A percentile compares a stretch with the other conserved stretches of the same genome.
Conservation (phyloP, 345 rosid species). For the Clarkia xantiana region DNA sequence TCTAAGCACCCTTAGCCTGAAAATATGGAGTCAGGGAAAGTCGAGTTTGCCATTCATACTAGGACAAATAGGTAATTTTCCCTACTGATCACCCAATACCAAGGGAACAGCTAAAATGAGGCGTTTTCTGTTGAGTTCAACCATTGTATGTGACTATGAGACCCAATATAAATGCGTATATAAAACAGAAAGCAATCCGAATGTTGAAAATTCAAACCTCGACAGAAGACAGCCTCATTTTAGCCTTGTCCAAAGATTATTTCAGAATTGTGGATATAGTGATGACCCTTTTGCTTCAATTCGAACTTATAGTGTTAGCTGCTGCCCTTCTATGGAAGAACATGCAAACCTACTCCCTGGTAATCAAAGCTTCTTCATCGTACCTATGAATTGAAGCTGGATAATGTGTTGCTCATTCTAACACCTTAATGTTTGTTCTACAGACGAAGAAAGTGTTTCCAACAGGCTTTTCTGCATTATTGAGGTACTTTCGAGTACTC, state of each 20-base stretch:
- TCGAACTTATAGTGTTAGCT: constrained; percentile 47
- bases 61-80: constrained; percentile 72
- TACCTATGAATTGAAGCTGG: neutral
- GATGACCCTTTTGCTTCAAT: neutral
- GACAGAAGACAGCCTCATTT: too few species aligned
- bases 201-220: too few species aligned
- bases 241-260: too few species aligned
- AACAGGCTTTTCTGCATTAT: constrained; percentile 31
- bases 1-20: constrained; percentile 68
- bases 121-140: too few species aligned
- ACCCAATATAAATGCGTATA: too few species aligned
- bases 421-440: constrained; percentile 11
- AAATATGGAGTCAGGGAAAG: constrained; percentile 81
- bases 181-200: too few species aligned
- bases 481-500: constrained; percentile 34
- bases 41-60: constrained; percentile 78
- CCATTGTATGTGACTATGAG: too few species aligned
- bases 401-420: neutral
- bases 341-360: constrained; percentile 46
- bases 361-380: constrained; percentile 13
- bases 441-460: constrained; percentile 81
- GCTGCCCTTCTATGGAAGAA: constrained; percentile 66
- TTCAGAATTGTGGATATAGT: too few species aligned
- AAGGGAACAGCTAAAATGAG: too few species aligned
- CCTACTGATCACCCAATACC: neutral